These are phyloP conservation scores for Favolaschia claudopus DNA, from an alignment of 768 basidiomycete species.

Conservation along the genomic window DNA sequence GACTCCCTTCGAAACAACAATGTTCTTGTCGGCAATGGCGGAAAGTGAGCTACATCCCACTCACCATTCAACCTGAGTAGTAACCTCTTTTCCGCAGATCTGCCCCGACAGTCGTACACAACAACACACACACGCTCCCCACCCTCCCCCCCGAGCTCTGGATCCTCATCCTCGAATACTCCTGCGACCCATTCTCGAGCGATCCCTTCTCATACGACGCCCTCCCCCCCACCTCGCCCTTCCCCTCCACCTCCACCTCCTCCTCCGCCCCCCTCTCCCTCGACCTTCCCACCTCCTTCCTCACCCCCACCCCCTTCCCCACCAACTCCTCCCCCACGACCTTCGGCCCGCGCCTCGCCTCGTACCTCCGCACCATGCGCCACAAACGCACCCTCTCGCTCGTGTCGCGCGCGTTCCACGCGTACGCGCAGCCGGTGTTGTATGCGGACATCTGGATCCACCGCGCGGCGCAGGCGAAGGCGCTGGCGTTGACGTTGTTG, in stretches of 20 bases:
- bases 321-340: slow-evolving; percentile 43
- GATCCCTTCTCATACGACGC: slow-evolving; percentile 17
- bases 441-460: slow-evolving; percentile 79
- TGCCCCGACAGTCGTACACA: too few species aligned
- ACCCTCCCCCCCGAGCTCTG: slow-evolving; percentile 69
- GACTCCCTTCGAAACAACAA: too few species aligned
- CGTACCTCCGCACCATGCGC: slow-evolving; percentile 56
- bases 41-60: too few species aligned
- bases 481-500: slow-evolving; percentile 41
- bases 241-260: slow-evolving; percentile 37
- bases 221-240: slow-evolving; percentile 27
- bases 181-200: slow-evolving; percentile 42
- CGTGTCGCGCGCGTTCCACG: slow-evolving; percentile 65
- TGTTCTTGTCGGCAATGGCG: too few species aligned
- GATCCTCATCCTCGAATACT: slow-evolving; percentile 69
- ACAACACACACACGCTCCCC: slow-evolving; percentile 34
- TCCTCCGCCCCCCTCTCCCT: slow-evolving; percentile 56
- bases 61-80: too few species aligned
- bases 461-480: slow-evolving; percentile 57
- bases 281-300: slow-evolving; percentile 64
- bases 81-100: too few species aligned
- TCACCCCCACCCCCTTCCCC: slow-evolving; percentile 50
- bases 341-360: slow-evolving; percentile 42
- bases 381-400: slow-evolving; percentile 58
- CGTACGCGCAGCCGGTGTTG: slow-evolving; percentile 59